Evolutionary conservation across 495 filamentous ascomycete species (phyloP).

Genomic region (Trichocladium antarcticum): DNA sequence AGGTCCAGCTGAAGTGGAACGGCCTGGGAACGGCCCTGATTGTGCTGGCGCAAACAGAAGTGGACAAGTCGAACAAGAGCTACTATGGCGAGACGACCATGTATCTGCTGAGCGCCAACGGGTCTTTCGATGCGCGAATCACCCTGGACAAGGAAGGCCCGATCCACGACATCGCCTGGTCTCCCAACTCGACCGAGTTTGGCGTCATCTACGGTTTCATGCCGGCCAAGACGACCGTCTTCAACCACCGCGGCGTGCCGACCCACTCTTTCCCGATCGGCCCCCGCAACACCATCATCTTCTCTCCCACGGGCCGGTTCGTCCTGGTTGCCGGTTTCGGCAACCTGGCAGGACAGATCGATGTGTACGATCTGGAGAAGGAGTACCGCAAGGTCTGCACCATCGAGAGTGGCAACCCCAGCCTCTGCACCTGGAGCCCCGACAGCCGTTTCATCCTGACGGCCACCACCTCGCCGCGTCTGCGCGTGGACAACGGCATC

Average conservation of each 20-base stretch:
- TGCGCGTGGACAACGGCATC: conserved; percentile 93
- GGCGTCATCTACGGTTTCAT: conserved; percentile 96
- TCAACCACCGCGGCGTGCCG: conserved; percentile 72
- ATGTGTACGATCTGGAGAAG: conserved; percentile 90
- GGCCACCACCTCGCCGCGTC: conserved; percentile 84
- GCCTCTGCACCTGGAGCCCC: conserved; percentile 90
- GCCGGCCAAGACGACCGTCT: conserved; percentile 95
- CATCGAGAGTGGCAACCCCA: conserved; percentile 90
- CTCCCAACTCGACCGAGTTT: conserved; percentile 90
- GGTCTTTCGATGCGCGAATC: conserved; percentile 83
- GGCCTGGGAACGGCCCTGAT: conserved; percentile 77
- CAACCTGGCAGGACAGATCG: conserved; percentile 93
- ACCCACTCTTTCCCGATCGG: conserved; percentile 71
- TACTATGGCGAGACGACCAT: conserved; percentile 98
- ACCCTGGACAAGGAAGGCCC: conserved; percentile 94
- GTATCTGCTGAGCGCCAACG: conserved; percentile 86
- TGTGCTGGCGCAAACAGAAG: conserved; percentile 94
- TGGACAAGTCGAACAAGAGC: conserved; percentile 94
- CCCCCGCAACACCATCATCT: conserved; percentile 88
- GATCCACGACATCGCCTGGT: conserved; percentile 98
- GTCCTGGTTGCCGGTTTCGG: conserved; percentile 92
- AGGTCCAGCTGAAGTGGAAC: conserved; percentile 98
- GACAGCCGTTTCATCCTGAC: conserved; percentile 92
- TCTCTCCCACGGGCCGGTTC: conserved; percentile 89
- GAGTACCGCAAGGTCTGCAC: conserved; percentile 84